Conservation (phyloP, 345 rosid species). For the Euphorbia lathyris region DNA sequence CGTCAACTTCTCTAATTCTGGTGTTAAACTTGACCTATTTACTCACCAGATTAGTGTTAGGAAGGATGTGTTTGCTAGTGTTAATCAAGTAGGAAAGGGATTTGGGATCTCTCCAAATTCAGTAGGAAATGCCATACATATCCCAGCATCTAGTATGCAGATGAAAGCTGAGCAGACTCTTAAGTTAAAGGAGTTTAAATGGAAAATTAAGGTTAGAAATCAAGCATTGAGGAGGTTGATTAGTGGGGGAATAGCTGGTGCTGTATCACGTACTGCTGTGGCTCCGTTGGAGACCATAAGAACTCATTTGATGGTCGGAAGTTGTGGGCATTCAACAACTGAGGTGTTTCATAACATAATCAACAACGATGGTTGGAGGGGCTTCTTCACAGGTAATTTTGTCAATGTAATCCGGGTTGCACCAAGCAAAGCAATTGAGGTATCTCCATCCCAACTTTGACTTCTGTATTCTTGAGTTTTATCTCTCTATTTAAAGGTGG, state of each 20-base stretch:
- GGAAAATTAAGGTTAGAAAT: slow-evolving; percentile 69
- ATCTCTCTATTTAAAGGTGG: background rate
- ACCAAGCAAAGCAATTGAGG: slow-evolving; percentile 95
- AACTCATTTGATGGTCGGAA: slow-evolving; percentile 94
- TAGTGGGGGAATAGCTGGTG: slow-evolving; percentile 88
- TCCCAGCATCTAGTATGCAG: slow-evolving; percentile 15
- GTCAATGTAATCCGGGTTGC: slow-evolving; percentile 92
- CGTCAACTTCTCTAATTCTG: slow-evolving; percentile 19
- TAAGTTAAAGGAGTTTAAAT: slow-evolving; percentile 45
- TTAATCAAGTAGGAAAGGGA: slow-evolving; percentile 24
- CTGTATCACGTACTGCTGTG: slow-evolving; percentile 75
- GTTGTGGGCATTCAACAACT: slow-evolving; percentile 57
- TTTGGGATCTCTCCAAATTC: slow-evolving; percentile 19
- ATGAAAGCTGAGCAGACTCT: too few relatives aligned
- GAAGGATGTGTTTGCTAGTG: slow-evolving; percentile 17
- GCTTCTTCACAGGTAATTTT: slow-evolving; percentile 85
- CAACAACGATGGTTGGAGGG: slow-evolving; percentile 88
- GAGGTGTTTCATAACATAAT: slow-evolving; percentile 75
- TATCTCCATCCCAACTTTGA: too few relatives aligned
- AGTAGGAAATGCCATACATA: slow-evolving; percentile 7
- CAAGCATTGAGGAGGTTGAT: slow-evolving; percentile 75
- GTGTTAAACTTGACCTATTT: slow-evolving; percentile 17
- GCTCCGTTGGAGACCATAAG: slow-evolving; percentile 96
- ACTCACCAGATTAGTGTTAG: slow-evolving; percentile 2
- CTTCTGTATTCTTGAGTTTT: slow-evolving; percentile 24